Conservation (phyloP, 805 yeast genomes). For the Lachancea quebecensis region DNA sequence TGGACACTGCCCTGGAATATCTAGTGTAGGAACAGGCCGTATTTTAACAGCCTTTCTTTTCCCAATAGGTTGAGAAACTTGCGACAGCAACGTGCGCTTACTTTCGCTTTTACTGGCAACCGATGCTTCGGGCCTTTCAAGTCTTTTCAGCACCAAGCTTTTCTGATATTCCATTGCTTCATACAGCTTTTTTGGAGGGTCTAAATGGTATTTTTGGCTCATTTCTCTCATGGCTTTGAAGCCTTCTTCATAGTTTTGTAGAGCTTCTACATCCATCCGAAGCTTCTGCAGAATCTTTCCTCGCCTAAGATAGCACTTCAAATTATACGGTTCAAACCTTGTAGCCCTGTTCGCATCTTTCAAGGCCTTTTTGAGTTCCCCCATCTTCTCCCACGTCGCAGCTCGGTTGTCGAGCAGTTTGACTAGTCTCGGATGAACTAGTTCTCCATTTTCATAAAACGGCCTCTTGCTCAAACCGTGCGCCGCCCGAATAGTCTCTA, state of each 20-base stretch:
- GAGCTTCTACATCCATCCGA: conserved; percentile 18
- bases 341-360: conserved; percentile 16
- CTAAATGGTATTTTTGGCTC: conserved; percentile 8
- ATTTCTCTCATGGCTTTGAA: conserved; percentile 12
- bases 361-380: conserved; percentile 19
- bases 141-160: conserved; percentile 4
- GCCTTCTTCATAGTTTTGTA: conserved; percentile 16
- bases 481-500: conserved; percentile 12
- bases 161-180: conserved; percentile 15
- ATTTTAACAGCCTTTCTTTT: not conserved
- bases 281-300: conserved; percentile 23
- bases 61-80: not conserved
- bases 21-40: not conserved
- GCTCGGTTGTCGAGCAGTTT: conserved; percentile 24
- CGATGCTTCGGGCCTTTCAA: not conserved
- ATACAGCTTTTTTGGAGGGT: conserved; percentile 11
- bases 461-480: conserved; percentile 11
- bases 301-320: conserved; percentile 23
- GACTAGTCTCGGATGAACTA: conserved; percentile 25
- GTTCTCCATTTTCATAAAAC: conserved; percentile 6
- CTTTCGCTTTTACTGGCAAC: not conserved
- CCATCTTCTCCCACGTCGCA: conserved; percentile 26
- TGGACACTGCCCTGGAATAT: conserved; percentile 16
- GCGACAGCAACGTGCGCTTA: not conserved
- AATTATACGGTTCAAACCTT: conserved; percentile 22